Evolutionary conservation across 805 yeast genomes (phyloP), one percentile per base, ranked within the genome.

Genomic region (Barnettozyma pratensis): DNA sequence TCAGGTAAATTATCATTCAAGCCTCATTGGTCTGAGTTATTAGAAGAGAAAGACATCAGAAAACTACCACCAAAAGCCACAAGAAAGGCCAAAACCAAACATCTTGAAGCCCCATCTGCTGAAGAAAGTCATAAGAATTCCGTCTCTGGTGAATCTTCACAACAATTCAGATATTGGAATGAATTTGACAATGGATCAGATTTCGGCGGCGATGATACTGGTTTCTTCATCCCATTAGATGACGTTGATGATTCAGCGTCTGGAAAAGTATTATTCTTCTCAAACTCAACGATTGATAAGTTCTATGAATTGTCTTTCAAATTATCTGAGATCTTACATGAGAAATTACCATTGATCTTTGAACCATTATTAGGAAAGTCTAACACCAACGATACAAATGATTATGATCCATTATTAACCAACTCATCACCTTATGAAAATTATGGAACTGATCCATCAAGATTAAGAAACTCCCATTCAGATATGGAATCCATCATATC

Each of bases 161-260:
- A 47, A 45, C 63, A 44, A 55, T 57, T 58, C 38, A 61, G 83
- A 41, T 81, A 81, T 60, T 81, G 87, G 87, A 81, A 81, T 57
- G 87, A 81, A 64, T 81, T 81, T 59, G 87, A 81, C 56, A 72
- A 81, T 56, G 77, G 76, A 0, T 79, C 83, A 1, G 86, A 80
- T 49, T 77, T 66, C 40, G 79, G 69, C 49, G 67, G 62, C 29
- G 72, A 69, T 32, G 69, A 62, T 34, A 68, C 59, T 34, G 67
- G 57, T 6, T 71, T 69, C 5, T 65, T 68, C 44, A 69, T 72
- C 36, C 62, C 68, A 26, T 57, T 65, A 9, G 61, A 59, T 14
- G 55, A 50, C 5, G 44, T 55, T 28, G 73, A 69, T 37, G 42
- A 49, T n/a, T 39, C 44, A 30, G 29, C 56, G 4, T 39, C 41